Evolutionary conservation across 257 asterid genomes (phyloP), one percentile per base, ranked within the genome.

Genomic region (Paulownia fortunei): DNA sequence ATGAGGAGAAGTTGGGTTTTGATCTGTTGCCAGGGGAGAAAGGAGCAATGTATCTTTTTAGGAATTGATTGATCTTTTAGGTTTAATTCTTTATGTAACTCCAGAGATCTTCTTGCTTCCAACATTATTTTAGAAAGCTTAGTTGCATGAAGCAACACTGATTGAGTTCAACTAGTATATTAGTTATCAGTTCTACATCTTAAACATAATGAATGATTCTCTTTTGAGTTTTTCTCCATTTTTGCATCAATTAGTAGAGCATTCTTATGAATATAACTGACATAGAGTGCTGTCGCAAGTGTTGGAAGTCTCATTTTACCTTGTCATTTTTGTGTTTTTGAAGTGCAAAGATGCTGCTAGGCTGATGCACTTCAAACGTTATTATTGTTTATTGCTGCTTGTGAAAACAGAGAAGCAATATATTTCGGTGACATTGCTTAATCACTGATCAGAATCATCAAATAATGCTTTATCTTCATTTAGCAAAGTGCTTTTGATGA

Each of bases 271-370:
- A 70, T 32, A 49, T 18, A 30, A 63, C 42, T 81, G 8, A 21
- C 18, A 67, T 10, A 26, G 61, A n/a, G 63, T 39, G 54, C 15
- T 16, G 37, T 58, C 8, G 18, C 54, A 7, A 39, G 41, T 44
- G 7, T 52, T 64, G 59, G 10, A 37, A 51, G 72, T n/a, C 56
- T 63, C 37, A 72, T 42, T 55, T 64, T 44, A 11, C 34, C 41
- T 66, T 64, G 1, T 16, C 3, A 0, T 41, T 67, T 65, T 26
- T 64, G 19, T 41, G 69, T 30, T 24, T 15, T 19, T 56, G 44
- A 49, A 73, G 27, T 42, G 36, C 49, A 55, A 49, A 70, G 51
- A 63, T 65, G 82, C 16, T 46, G 49, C 47, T 54, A 56, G 27
- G 19, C 32, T 3, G 24, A 60, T 62, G 78, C 27, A 55, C 52